These are phyloP conservation scores for Phycomyces blakesleeanus DNA, from an alignment of 192 early-diverging fungal genomes.

Conservation along the genomic window DNA sequence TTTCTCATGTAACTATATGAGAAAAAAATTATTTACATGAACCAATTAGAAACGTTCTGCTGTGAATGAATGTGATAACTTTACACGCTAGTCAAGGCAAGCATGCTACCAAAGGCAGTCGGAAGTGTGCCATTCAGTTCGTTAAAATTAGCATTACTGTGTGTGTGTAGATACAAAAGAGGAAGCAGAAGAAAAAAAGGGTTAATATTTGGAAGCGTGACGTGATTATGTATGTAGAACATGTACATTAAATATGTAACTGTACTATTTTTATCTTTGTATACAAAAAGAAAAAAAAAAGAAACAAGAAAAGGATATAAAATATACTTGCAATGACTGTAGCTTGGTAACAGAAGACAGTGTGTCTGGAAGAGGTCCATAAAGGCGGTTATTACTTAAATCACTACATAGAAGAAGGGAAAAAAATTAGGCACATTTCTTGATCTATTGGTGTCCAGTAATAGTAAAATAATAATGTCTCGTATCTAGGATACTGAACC, in stretches of 20 bases:
- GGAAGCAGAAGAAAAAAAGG: background rate
- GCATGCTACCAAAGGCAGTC: constrained; percentile 12
- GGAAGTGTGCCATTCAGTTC: constrained; percentile 15
- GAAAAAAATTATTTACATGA: background rate
- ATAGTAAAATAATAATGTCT: too few relatives aligned
- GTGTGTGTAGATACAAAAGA: too few relatives aligned
- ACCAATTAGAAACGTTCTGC: too few relatives aligned
- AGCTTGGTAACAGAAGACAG: constrained; percentile 3
- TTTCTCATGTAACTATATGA: constrained; percentile 28
- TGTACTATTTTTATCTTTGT: too few relatives aligned
- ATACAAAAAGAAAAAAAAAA: too few relatives aligned
- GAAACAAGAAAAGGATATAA: background rate
- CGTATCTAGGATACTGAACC: too few relatives aligned
- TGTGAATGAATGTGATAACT: too few relatives aligned
- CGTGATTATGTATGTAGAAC: background rate
- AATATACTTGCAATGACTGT: constrained; percentile 21
- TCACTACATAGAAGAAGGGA: too few relatives aligned
- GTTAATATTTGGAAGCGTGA: background rate
- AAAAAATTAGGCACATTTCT: too few relatives aligned
- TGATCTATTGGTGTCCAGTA: too few relatives aligned
- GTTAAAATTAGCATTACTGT: constrained; percentile 29
- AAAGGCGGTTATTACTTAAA: constrained; percentile 25
- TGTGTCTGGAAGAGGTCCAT: constrained; percentile 21
- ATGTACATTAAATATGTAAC: background rate
- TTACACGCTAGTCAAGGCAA: constrained; percentile 19